phyloP scores from a whole-genome alignment of 352 stramenopile genomes.

The Globisporangium heterothallicum region DNA sequence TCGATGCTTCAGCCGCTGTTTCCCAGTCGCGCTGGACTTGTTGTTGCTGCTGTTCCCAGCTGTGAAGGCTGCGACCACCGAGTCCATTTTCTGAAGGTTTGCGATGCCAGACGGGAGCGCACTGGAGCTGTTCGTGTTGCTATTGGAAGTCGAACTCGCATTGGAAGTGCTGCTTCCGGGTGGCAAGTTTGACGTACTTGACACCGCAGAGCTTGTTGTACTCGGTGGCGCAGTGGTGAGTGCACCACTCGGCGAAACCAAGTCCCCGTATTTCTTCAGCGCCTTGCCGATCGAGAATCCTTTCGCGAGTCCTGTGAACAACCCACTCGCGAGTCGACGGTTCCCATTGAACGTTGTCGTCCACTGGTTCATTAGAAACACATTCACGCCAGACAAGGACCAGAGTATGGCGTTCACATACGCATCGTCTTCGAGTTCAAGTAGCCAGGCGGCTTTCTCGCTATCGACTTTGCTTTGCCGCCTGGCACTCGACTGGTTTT shows the following conservation, averaged over 20 bases:
- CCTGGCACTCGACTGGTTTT: slow-evolving; percentile 66
- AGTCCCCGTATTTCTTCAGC: slow-evolving; percentile 47
- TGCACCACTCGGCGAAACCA: slow-evolving; percentile 6
- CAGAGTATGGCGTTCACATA: slow-evolving; percentile 63
- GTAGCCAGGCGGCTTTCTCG: slow-evolving; percentile 56
- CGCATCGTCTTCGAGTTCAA: slow-evolving; percentile 58
- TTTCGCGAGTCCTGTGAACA: slow-evolving; percentile 46
- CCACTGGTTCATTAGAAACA: slow-evolving; percentile 79
- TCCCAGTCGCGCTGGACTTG: slow-evolving; percentile 5
- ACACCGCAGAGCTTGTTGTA: neutral
- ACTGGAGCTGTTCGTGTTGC: slow-evolving; percentile 6
- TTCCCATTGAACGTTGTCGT: slow-evolving; percentile 74
- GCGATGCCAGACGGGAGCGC: neutral
- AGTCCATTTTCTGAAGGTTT: slow-evolving; percentile 3
- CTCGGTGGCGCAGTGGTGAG: slow-evolving; percentile 8
- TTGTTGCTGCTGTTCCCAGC: neutral
- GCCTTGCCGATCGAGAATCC: slow-evolving; percentile 57
- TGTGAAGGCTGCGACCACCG: neutral
- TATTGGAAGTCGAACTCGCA: neutral
- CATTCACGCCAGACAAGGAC: slow-evolving; percentile 72
- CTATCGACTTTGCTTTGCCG: slow-evolving; percentile 86
- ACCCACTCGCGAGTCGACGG: slow-evolving; percentile 38
- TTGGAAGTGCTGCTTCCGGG: neutral
- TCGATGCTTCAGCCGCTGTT: slow-evolving; percentile 59
- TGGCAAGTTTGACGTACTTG: slow-evolving; percentile 7